Base-by-base conservation (phyloP, 2,329 filamentous ascomycete genomes). In the Fusarium continuum region DNA sequence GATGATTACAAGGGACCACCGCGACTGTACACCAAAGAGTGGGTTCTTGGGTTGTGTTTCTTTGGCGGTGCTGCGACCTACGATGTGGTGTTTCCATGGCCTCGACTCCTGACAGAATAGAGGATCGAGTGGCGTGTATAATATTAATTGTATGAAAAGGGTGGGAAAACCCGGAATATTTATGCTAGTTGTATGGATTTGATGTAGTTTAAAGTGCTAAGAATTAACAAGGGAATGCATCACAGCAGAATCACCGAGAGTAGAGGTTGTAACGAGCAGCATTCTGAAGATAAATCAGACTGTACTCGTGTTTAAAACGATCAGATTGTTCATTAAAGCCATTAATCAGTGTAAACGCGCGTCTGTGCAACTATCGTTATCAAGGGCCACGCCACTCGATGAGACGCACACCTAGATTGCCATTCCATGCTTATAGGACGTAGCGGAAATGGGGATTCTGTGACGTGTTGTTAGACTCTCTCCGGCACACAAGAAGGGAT, bases 41-140 rank as follows among this genome's bases (percentile, higher is more conserved):
- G 70, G 70, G 28, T 70, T 35, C 55, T 64, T 13, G 70, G 70
- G 0, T 19, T 72, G 2, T 72, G 67, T 29, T 72, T 69, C 53
- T 72, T 70, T 26, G 29, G 48, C 1, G 46, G 54, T 4, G 55
- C 23, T 32, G 9, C 48, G 2, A 47, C 22, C 4, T 61, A 40
- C 10, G 20, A 64, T 3, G 66, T 70, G 4, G 13, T 70, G 1
- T 70, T 72, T 34, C 70, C 70, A 2, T 72, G 70, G 68, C 70
- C 70, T 2, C 8, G 8, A 1, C 8, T 20, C 2, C n/a, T 59
- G 9, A 17, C 7, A 0, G 5, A 23, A 4, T 7, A 14, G 14
- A 10, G 8, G 3, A 26, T 32, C 14, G n/a, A 11, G 19, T n/a
- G 13, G 3, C 4, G 23, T 11, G 6, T 36, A 19, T 11, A 11